These are phyloP conservation scores for Oropetium thomaeum DNA, from an alignment of 176 grass and related monocot species.

Conservation along the genomic window DNA sequence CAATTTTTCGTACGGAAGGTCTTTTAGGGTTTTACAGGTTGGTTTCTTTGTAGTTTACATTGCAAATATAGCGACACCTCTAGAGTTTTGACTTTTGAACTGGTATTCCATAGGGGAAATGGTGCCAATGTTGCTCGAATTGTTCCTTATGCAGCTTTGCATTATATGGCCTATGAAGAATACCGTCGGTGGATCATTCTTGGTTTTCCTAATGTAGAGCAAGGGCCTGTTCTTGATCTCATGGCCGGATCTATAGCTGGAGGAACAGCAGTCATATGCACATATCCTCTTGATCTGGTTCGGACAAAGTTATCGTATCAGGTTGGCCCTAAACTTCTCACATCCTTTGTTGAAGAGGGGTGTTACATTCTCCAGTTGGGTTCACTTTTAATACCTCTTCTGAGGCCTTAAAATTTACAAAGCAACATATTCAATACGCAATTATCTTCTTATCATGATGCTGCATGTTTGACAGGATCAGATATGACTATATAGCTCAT, in stretches of 20 bases:
- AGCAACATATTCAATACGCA: not conserved
- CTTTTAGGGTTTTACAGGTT: conserved; percentile 95
- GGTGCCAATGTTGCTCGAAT: conserved; percentile 92
- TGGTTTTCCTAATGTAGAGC: conserved; percentile 72
- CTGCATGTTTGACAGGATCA: not conserved
- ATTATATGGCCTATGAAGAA: conserved; percentile 99
- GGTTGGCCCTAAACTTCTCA: conserved; percentile 35
- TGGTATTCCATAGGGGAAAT: conserved; percentile 63
- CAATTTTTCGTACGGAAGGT: conserved; percentile 87
- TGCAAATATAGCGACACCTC: not conserved
- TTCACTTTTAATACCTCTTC: not conserved
- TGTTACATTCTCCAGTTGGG: not conserved
- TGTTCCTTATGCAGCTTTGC: conserved; percentile 94
- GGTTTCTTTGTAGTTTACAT: conserved; percentile 12
- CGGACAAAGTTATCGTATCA: conserved; percentile 94
- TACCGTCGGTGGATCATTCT: conserved; percentile 91
- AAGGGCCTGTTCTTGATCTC: conserved; percentile 89
- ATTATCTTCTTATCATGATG: conserved; percentile 1
- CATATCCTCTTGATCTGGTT: conserved; percentile 94
- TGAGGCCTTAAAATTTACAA: not conserved
- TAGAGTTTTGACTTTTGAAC: conserved; percentile 27
- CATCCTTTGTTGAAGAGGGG: conserved; percentile 4
- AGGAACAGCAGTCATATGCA: conserved; percentile 91
- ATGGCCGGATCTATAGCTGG: conserved; percentile 79
- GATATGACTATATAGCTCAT: not conserved